Evolutionary conservation across 208 protist species (phyloP), one percentile per base, ranked within the genome.

Genomic region (Angomonas ambiguus): DNA sequence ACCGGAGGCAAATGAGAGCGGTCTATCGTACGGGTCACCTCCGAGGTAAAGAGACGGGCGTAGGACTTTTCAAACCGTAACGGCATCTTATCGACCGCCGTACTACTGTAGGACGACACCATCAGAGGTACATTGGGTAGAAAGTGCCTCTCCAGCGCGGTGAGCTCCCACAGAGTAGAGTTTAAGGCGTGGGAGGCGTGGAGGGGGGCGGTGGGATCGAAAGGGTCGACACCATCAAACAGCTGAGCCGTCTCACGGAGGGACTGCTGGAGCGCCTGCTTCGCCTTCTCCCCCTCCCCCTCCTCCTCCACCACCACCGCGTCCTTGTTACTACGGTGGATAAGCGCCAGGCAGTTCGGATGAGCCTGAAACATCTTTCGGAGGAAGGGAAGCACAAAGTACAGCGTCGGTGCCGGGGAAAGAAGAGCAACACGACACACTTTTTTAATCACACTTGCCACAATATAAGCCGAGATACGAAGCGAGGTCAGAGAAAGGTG

Each of bases 91-190:
- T 95, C 90, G 77, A 91, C 82, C 28, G 87, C 85, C 25, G 79
- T 79, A 72, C 85, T 92, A 16, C 76, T 56, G 59, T 92, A 95
- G 0, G 87, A 82, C 4, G 80, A 79, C 28, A 95, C 81, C 90
- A 95, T 96, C 31, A 93, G 76, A 41, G 88, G 87, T 6, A 97
- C 84, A 2, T 76, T 74, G 2, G 88, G 92, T 49, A 92, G 58
- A 65, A 89, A 94, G 82, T 97, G 92, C 25, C 79, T 68, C 74
- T 94, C 85, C 33, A 97, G 76, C 42, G 82, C 85, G 10, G 83
- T 88, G 22, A 97, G 61, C 80, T 97, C 92, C 92, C 92, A 97
- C 56, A 95, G 65, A 5, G 89, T 92, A 10, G 86, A 93, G 61
- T 87, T 69, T 41, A 94, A 60, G 0, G 92, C 92, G 58, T 86